Percentiles rank a stretch among this genome's conserved stretches.
Evolutionary conservation across 176 grass and related monocot species (phyloP).

Genomic region (Avena atlantica): DNA sequence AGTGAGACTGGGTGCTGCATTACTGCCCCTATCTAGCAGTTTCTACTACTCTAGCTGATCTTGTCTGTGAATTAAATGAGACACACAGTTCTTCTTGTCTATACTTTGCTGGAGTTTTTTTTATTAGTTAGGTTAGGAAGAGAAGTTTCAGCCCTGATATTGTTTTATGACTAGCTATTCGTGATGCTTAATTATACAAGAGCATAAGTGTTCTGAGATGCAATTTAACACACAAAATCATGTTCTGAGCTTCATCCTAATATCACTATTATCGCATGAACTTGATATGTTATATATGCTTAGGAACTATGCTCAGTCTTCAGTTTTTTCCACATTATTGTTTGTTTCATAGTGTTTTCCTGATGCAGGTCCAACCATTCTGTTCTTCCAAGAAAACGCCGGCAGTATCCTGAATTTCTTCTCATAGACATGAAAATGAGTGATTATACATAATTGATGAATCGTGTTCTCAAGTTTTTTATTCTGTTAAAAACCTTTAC

Average conservation of each 20-base stretch:
- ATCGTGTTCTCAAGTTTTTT: neutral
- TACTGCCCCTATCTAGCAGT: neutral
- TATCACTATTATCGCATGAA: neutral
- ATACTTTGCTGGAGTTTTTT: slow-evolving; percentile 29
- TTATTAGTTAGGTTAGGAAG: slow-evolving; percentile 11
- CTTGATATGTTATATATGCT: slow-evolving; percentile 12
- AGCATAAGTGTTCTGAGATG: neutral
- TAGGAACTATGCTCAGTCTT: slow-evolving; percentile 37
- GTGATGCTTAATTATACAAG: slow-evolving; percentile 10
- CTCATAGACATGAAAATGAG: slow-evolving; percentile 2
- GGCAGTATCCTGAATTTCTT: slow-evolving; percentile 88
- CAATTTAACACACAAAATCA: neutral
- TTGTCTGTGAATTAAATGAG: slow-evolving; percentile 26
- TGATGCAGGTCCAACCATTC: slow-evolving; percentile 88
- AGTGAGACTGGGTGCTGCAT: slow-evolving; percentile 2
- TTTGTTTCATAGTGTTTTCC: slow-evolving; percentile 49
- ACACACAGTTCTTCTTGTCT: slow-evolving; percentile 13
- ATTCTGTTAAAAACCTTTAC: slow-evolving; percentile 58
- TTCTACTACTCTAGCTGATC: slow-evolving; percentile 27
- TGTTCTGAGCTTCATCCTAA: slow-evolving; percentile 7
- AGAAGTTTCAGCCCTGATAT: neutral
- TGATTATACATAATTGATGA: slow-evolving; percentile 31
- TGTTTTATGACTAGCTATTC: slow-evolving; percentile 22
- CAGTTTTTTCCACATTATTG: neutral
- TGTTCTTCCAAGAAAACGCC: slow-evolving; percentile 99